Conservation (phyloP, 306 rosid species). For the Potentilla sterilis region DNA sequence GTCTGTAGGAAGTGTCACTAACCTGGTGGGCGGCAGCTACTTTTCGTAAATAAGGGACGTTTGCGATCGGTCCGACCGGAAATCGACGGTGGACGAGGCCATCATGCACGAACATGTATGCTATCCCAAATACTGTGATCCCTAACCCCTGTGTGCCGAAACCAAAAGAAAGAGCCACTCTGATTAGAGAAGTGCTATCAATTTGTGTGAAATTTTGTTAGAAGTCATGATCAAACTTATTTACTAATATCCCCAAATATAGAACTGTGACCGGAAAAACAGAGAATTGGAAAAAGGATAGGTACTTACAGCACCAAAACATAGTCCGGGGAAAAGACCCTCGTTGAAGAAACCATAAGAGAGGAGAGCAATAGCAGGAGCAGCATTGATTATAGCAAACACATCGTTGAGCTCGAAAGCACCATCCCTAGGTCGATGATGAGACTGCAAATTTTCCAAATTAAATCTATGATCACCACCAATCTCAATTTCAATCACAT, state of each 20-base stretch:
- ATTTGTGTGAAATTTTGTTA: not conserved
- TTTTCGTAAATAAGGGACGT: slow-evolving; percentile 74
- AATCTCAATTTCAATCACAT: not conserved
- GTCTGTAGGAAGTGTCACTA: not conserved
- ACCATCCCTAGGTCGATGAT: slow-evolving; percentile 73
- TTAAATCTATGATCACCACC: not conserved
- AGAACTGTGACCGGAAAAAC: not conserved
- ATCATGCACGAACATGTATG: slow-evolving; percentile 96
- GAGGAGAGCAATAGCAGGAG: slow-evolving; percentile 75
- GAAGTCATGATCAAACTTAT: not conserved
- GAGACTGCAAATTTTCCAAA: slow-evolving; percentile 54
- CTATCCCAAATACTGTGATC: slow-evolving; percentile 83
- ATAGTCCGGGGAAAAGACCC: slow-evolving; percentile 70
- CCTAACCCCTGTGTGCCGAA: slow-evolving; percentile 63
- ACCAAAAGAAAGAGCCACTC: not conserved
- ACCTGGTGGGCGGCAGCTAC: slow-evolving; percentile 93
- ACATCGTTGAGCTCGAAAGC: slow-evolving; percentile 80
- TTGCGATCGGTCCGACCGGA: slow-evolving; percentile 86
- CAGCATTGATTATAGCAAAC: slow-evolving; percentile 71
- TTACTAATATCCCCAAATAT: not conserved
- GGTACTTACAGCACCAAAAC: slow-evolving; percentile 82
- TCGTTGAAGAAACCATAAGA: slow-evolving; percentile 60
- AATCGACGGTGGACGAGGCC: slow-evolving; percentile 88
- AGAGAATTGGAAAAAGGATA: not conserved
- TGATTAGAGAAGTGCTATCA: not conserved